Evolutionary conservation across 2,329 filamentous ascomycete genomes (phyloP).

Genomic region (Penicillium olsonii): DNA sequence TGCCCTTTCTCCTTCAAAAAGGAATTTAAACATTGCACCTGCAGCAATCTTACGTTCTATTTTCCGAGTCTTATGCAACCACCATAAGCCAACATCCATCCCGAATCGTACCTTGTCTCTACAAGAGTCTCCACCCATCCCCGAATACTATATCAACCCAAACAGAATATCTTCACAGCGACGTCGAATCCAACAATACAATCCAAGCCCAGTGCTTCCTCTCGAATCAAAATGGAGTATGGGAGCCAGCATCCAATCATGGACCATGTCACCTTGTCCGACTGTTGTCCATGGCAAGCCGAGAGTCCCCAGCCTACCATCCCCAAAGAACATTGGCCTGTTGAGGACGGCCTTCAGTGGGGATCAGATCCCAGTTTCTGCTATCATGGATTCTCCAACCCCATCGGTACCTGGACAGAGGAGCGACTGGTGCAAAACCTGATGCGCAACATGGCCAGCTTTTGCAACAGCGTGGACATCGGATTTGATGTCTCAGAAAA

Average conservation of each 20-base stretch:
- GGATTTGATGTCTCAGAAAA: constrained; percentile 5
- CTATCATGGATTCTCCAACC: constrained; percentile 24
- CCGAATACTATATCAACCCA: not conserved
- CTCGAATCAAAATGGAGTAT: constrained; percentile 2
- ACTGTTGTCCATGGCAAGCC: constrained; percentile 4
- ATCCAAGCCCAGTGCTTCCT: not conserved
- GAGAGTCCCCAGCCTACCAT: constrained; percentile 2
- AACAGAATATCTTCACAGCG: not conserved
- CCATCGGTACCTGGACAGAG: constrained; percentile 25
- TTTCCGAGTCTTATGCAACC: not conserved
- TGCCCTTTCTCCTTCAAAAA: constrained; percentile 9
- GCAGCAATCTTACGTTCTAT: not conserved
- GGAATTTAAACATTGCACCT: not conserved
- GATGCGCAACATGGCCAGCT: constrained; percentile 22
- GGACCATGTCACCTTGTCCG: not conserved
- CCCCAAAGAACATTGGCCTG: constrained; percentile 1
- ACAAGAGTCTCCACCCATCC: not conserved
- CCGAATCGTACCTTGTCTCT: not conserved
- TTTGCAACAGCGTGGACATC: constrained; percentile 14
- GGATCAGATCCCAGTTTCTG: constrained; percentile 26
- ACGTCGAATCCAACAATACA: not conserved
- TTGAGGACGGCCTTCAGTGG: constrained; percentile 22
- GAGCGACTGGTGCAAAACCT: constrained; percentile 20
- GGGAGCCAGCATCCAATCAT: not conserved
- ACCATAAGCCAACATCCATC: not conserved